Base-by-base conservation (phyloP, 768 basidiomycete species). In the Russula lepida region DNA sequence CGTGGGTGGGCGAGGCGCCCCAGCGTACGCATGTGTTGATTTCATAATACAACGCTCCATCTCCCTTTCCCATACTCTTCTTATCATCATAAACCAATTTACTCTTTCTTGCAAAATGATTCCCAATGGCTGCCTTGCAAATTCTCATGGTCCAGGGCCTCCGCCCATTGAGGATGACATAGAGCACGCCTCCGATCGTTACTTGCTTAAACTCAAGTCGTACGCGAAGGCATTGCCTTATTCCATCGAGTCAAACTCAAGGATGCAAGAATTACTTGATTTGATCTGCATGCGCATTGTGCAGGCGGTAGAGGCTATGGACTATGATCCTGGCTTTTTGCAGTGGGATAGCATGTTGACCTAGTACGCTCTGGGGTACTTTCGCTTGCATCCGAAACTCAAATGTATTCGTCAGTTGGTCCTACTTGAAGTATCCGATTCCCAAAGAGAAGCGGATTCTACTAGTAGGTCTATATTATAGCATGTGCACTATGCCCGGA, bases 341-440 rank as follows among this genome's bases (percentile, higher is more conserved):
- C 87, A 90, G 75, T 86, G 89, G 89, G 90, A 86, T 69, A 81
- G 79, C 67, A 85, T 89, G 84, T 68, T 88, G 53, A 78, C 78
- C 52, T 84, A 88, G 85, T 88, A 71, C 66, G 86, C 81, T 56
- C 44, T 35, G 54, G 46, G 6, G 27, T 53, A 46, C 58, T 61
- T 9, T 57, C 48, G 46, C 54, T 48, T 60, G 56, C 52, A 47
- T 60, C 57, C 55, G 47, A 64, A 62, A n/a, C 59, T 71, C 60
- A 68, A 55, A 54, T 57, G 60, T 32, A 27, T 43, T 32, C 41
- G 60, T 4, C 67, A 91, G 89, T 69, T 93, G 91, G 90, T 72
- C 75, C 48, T 85, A 85, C 76, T 79, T 94, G 71, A 89, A 91
- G 69, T 93, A 92, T 69, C 92, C 89, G 37, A 85, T 95, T 68